phyloP scores from a whole-genome alignment of 129 eudicot genomes.

The Kitagawia praeruptora region DNA sequence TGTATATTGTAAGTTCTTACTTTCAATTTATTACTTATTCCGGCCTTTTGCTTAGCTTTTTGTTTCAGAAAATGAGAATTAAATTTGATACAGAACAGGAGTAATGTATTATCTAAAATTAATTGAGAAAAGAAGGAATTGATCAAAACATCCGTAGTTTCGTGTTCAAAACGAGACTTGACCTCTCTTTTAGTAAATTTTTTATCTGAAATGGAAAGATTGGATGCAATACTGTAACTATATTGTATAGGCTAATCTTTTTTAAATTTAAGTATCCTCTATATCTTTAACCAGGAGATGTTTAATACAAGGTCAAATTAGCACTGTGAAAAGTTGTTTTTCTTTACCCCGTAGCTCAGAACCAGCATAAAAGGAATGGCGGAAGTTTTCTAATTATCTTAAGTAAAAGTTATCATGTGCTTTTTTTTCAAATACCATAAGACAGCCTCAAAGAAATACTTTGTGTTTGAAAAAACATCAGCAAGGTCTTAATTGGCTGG shows the following conservation, averaged over 20 bases:
- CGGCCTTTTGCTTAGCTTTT: background rate
- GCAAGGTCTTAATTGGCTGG: background rate
- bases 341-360: background rate
- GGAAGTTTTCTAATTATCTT: background rate
- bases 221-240: background rate
- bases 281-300: background rate
- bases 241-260: background rate
- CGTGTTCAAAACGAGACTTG: background rate
- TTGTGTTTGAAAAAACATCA: background rate
- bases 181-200: too few relatives aligned
- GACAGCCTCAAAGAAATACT: background rate
- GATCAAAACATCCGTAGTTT: background rate
- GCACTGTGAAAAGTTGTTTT: background rate
- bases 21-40: background rate
- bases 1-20: background rate
- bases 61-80: background rate
- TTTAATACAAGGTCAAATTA: background rate
- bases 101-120: background rate
- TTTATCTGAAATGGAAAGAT: background rate
- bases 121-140: background rate
- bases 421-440: background rate
- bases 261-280: background rate
- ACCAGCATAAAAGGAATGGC: background rate
- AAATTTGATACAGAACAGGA: background rate
- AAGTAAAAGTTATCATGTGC: background rate